A percentile compares a stretch with the other conserved stretches of the same genome.
These are phyloP conservation scores for Delitschia confertaspora DNA, from an alignment of 495 filamentous ascomycete genomes.

Conservation along the genomic window DNA sequence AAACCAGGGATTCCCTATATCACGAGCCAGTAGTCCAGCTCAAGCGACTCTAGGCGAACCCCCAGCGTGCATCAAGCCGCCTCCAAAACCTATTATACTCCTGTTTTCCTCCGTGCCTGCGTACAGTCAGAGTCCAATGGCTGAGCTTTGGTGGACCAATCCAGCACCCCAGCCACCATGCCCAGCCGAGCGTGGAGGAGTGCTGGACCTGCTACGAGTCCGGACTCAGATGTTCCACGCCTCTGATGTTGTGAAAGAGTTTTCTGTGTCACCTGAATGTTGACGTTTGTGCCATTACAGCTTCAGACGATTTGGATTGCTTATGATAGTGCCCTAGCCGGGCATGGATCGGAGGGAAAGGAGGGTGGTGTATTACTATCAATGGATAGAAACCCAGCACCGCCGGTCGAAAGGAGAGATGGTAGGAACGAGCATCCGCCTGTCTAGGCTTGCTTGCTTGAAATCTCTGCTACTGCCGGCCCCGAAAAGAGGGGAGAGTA, in stretches of 20 bases:
- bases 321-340: constrained; percentile 21
- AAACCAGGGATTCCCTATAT: constrained; percentile 4
- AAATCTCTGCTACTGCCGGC: not conserved
- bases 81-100: constrained; percentile 19
- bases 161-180: constrained; percentile 7
- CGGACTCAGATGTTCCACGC: constrained; percentile 25
- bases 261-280: constrained; percentile 10
- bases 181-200: constrained; percentile 22
- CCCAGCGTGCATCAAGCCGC: constrained; percentile 28
- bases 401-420: constrained; percentile 13
- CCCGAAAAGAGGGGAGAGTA: constrained; percentile 10
- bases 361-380: constrained; percentile 30
- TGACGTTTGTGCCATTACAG: constrained; percentile 4
- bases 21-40: constrained; percentile 26
- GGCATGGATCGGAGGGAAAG: constrained; percentile 10
- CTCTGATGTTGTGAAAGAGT: constrained; percentile 21
- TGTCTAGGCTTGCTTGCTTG: constrained; percentile 1
- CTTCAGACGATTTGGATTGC: constrained; percentile 25
- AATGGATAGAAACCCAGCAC: constrained; percentile 25
- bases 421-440: not conserved
- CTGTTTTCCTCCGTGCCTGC: constrained; percentile 23
- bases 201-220: constrained; percentile 26
- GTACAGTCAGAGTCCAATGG: constrained; percentile 25
- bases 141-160: constrained; percentile 23
- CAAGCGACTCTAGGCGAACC: constrained; percentile 6